Percentiles rank a stretch among this genome's conserved stretches.
phyloP scores from a whole-genome alignment of 495 filamentous ascomycete species.

The Tuber brumale region DNA sequence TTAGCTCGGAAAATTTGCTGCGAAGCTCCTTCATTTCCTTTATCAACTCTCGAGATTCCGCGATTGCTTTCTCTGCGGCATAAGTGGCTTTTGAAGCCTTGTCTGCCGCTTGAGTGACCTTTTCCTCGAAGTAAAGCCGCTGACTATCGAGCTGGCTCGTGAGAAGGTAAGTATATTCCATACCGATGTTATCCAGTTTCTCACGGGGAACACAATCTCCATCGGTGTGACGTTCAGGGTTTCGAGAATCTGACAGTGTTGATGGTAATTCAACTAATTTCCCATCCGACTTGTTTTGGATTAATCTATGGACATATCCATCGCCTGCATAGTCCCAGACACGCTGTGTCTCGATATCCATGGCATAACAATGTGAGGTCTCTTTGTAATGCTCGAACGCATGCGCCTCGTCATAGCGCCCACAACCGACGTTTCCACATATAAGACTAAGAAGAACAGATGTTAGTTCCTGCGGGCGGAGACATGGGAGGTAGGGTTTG shows the following conservation, averaged over 20 bases:
- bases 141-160: slow-evolving; percentile 88
- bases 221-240: slow-evolving; percentile 41
- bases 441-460: slow-evolving; percentile 63
- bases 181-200: slow-evolving; percentile 84
- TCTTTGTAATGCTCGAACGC: slow-evolving; percentile 91
- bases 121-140: slow-evolving; percentile 87
- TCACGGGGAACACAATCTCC: slow-evolving; percentile 75
- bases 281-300: slow-evolving; percentile 83
- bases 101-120: slow-evolving; percentile 82
- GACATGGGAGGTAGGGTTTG: neutral
- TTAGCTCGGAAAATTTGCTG: slow-evolving; percentile 52
- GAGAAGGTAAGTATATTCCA: slow-evolving; percentile 90
- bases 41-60: slow-evolving; percentile 50
- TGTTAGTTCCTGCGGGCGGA: neutral
- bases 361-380: slow-evolving; percentile 79
- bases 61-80: slow-evolving; percentile 57
- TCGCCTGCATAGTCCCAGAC: slow-evolving; percentile 98
- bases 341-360: slow-evolving; percentile 86
- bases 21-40: slow-evolving; percentile 52
- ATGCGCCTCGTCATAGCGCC: slow-evolving; percentile 87
- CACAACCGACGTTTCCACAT: slow-evolving; percentile 88
- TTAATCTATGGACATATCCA: slow-evolving; percentile 89
- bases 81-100: slow-evolving; percentile 72
- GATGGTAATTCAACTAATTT: slow-evolving; percentile 79
- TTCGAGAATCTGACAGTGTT: slow-evolving; percentile 30